These are phyloP conservation scores for Rhizopogon parksii DNA, from an alignment of 1,284 basidiomycete genomes.

Conservation along the genomic window DNA sequence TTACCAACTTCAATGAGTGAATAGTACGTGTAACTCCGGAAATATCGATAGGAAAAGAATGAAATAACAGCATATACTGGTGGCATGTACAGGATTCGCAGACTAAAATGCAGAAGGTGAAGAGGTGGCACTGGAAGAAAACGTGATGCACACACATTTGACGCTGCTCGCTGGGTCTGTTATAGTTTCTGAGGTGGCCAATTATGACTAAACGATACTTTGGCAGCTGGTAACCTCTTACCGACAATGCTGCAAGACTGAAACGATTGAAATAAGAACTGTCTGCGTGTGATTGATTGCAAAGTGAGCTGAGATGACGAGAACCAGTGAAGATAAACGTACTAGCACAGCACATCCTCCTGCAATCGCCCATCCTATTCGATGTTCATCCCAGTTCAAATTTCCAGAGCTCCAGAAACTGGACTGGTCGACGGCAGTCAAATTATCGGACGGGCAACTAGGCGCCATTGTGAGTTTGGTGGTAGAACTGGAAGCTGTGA, in stretches of 20 bases:
- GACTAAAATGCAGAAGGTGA: constrained; percentile 12
- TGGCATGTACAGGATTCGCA: constrained; percentile 77
- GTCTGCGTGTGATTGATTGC: constrained; percentile 37
- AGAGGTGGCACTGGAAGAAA: background rate
- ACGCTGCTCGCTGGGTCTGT: constrained; percentile 59
- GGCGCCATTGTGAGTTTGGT: constrained; percentile 15
- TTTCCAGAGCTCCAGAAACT: constrained; percentile 51
- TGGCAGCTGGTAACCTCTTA: constrained; percentile 27
- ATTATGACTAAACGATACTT: background rate
- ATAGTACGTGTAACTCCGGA: constrained; percentile 78
- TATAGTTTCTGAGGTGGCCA: constrained; percentile 48
- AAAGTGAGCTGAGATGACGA: background rate
- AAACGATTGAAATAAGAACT: constrained; percentile 48
- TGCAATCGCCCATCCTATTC: constrained; percentile 70
- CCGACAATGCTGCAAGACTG: constrained; percentile 56
- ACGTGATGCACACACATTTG: constrained; percentile 55
- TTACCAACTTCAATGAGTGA: constrained; percentile 65
- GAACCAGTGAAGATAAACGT: constrained; percentile 25
- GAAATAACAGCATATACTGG: constrained; percentile 79
- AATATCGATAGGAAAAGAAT: constrained; percentile 83
- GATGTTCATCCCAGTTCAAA: constrained; percentile 54
- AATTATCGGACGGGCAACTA: constrained; percentile 50
- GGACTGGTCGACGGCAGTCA: constrained; percentile 44
- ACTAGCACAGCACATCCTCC: constrained; percentile 58
- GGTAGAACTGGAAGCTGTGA: background rate